Base-by-base conservation (phyloP, 176 grass and related monocot species). In the Carex cristatella region DNA sequence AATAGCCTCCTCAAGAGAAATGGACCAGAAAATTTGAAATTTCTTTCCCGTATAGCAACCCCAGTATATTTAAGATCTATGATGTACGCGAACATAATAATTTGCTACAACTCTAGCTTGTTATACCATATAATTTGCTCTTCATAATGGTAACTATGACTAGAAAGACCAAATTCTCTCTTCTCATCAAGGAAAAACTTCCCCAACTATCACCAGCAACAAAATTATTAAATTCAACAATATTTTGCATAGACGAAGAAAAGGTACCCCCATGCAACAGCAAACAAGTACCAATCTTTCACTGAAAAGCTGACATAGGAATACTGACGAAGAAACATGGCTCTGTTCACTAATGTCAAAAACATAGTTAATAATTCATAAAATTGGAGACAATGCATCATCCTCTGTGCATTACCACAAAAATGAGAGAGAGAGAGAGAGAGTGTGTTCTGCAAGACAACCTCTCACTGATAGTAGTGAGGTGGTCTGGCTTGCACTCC, bases 391-490 rank as follows among this genome's bases (percentile, higher is more conserved):
- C 46, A 35, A 54, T 23, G 67, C 61, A 68, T 77, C n/a, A 35
- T 79, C 16, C 19, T 77, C 42, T 18, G 61, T 58, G 48, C 69
- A 68, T 61, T 80, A 61, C 37, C 15, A 14, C 51, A 65, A 85
- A 69, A 56, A 72, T 57, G n/a, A 61, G 51, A 56, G 51, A 80
- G 49, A 40, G 38, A 40, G 38, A 66, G 33, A 61, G 38, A 15
- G 61, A 2, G 16, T 14, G 58, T 14, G 37, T 37, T 23, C 18
- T 23, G 37, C 33, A 65, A 56, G 19, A 83, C 8, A 65, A 80
- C 51, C 40, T 23, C 40, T 81, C 79, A 83, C 81, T 83, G 65
- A 37, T 83, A 83, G 55, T 83, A 83, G 61, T 83, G 81, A 67
- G 81, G 81, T 10, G 81, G 63, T 72, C 83, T 85, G 2, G 51